Evolutionary conservation across 2,329 filamentous ascomycete genomes (phyloP), one percentile per base, ranked within the genome.

Genomic region (Blastomyces parvus): DNA sequence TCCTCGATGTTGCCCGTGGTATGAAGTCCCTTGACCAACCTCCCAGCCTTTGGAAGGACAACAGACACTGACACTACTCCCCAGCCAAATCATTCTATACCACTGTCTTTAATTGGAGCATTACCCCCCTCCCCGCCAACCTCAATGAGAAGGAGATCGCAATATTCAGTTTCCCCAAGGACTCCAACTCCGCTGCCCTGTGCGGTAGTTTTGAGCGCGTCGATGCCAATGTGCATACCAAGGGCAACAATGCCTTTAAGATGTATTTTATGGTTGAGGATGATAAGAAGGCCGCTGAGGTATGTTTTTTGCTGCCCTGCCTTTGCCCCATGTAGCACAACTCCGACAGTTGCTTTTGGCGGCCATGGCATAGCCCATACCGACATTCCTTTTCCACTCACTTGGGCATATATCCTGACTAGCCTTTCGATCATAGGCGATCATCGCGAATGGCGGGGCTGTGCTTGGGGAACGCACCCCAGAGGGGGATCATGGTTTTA

Each of bases 231-330:
- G 64, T 30, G 60, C 64, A 48, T 36, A 59, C 42, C 42, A 46
- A 33, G 58, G 42, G 42, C 40, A 30, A 13, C 8, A 64, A 61
- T 30, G 65, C 62, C 33, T 61, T 64, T n/a, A 66, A 67, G 36
- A 30, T 68, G 22, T 71, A 70, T 60, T 64, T 70, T 52, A 66
- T 64, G 33, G 69, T 71, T 9, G 64, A 68, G 22, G 63, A 70
- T 53, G 62, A 70, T 46, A 59, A 66, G n/a, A 59, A 61, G 22
- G 53, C 59, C 6, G 64, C 65, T 38, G 62, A 67, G 56, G 66
- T 68, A 55, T 68, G 64, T 42, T 8, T n/a, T 53, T 27, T 56
- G 3, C 19, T 53, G 55, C 13, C 17, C 27, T 27, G 11, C 7
- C 7, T 22, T 27, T 3, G 22, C 8, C n/a, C 11, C 22, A 5